Evolutionary conservation across 306 rosid species (phyloP).

Genomic region (Aeschynomene evenia): DNA sequence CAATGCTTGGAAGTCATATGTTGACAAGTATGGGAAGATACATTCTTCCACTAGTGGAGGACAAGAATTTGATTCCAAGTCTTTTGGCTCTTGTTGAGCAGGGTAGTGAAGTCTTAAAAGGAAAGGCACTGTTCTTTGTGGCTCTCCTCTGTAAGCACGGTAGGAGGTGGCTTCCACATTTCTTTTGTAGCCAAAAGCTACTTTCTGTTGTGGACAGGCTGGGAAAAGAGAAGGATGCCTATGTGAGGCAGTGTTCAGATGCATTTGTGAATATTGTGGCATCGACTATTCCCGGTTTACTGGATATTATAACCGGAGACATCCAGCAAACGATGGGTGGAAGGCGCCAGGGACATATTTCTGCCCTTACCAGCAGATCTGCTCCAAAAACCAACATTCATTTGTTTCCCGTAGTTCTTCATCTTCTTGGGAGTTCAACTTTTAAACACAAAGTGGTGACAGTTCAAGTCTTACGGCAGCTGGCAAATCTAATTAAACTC

Average conservation of each 20-base stretch:
- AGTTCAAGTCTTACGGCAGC: slow-evolving; percentile 71
- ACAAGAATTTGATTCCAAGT: slow-evolving; percentile 77
- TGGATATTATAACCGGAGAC: slow-evolving; percentile 77
- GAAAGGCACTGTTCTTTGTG: slow-evolving; percentile 77
- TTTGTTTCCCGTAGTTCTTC: slow-evolving; percentile 89
- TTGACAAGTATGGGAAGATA: slow-evolving; percentile 69
- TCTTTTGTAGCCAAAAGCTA: slow-evolving; percentile 80
- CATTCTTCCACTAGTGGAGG: slow-evolving; percentile 75
- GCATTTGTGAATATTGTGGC: slow-evolving; percentile 74
- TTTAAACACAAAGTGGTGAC: slow-evolving; percentile 81
- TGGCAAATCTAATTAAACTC: slow-evolving; percentile 73
- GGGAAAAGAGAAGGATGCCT: slow-evolving; percentile 83
- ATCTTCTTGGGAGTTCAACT: slow-evolving; percentile 83
- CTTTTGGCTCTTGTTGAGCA: slow-evolving; percentile 80
- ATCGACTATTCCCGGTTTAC: slow-evolving; percentile 70
- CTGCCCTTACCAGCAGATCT: slow-evolving; percentile 73
- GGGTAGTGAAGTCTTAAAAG: slow-evolving; percentile 88
- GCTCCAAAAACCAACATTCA: slow-evolving; percentile 78
- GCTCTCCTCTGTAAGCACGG: slow-evolving; percentile 86
- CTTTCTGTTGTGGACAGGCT: slow-evolving; percentile 89
- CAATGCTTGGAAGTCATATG: slow-evolving; percentile 87
- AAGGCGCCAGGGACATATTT: slow-evolving; percentile 82
- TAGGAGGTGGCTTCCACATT: slow-evolving; percentile 91
- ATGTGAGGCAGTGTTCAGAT: slow-evolving; percentile 73
- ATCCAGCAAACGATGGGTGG: slow-evolving; percentile 91